Base-by-base conservation (phyloP, 768 basidiomycete genomes). In the Cytidiella melzeri region DNA sequence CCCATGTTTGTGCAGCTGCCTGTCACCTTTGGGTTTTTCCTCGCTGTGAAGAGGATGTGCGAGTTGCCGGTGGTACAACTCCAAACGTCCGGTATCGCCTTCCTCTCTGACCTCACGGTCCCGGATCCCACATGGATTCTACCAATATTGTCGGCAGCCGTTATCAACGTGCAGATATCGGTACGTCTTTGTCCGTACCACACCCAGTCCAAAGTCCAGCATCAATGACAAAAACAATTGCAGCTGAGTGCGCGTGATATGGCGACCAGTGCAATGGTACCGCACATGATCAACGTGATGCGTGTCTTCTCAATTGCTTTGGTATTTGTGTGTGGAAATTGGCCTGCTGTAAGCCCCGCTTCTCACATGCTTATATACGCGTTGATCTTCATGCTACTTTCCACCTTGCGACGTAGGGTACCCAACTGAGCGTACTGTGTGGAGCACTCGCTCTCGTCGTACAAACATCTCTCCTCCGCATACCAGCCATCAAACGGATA, bases 11-110 rank as follows among this genome's bases (percentile, higher is more conserved):
- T 84, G 1, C 92, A 95, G 65, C 62, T 92, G 19, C 81, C 89
- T 1, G 71, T 92, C 38, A 83, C 86, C 41, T 67, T 96, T 26
- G 82, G 84, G 12, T 68, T 90, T 69, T 98, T 98, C 75, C 84
- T 92, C 56, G 90, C 79, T 15, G 63, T 95, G 48, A 81, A 80
- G 66, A 70, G 69, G 41, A 75, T 98, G 72, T 83, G 84, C 57
- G 70, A 73, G 43, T 64, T 83, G 40, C 89, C 90, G 0, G 65
- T 96, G 18, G 73, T 74, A 46, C 91, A 92, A 68, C 64, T 97
- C 59, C 74, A 77, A 55, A 70, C 81, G 53, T 92, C 89, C 50
- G 92, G 94, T 0, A 64, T 92, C 25, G 71, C 66, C 40, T 81
- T 83, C 68, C 64, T 94, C 34, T 81, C 82, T 0, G 87, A 97